Percentiles rank a stretch among this genome's conserved stretches.
Evolutionary conservation across 2,329 filamentous ascomycete species (phyloP).

Genomic region (Epicoccum sorghinum): DNA sequence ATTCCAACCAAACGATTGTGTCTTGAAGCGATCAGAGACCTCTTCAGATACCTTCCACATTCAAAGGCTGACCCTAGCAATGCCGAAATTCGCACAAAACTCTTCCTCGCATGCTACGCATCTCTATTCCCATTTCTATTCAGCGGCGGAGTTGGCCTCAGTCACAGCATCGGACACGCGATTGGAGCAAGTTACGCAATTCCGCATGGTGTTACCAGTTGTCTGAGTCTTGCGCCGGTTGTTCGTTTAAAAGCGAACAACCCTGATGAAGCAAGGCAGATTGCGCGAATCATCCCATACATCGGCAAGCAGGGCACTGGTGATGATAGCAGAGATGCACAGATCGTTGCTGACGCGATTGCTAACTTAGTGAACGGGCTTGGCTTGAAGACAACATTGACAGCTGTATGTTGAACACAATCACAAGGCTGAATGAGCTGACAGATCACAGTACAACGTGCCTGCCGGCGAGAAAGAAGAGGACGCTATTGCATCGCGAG

Average conservation of each 20-base stretch:
- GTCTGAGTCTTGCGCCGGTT: slow-evolving; percentile 60
- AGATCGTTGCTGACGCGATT: slow-evolving; percentile 54
- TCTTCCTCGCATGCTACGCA: slow-evolving; percentile 60
- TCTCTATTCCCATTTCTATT: slow-evolving; percentile 57
- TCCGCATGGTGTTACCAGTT: slow-evolving; percentile 62
- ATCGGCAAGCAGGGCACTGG: slow-evolving; percentile 52
- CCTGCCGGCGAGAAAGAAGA: slow-evolving; percentile 45
- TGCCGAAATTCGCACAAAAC: slow-evolving; percentile 57
- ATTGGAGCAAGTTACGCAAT: slow-evolving; percentile 62
- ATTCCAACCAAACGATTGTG: slow-evolving; percentile 55
- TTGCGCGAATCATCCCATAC: slow-evolving; percentile 55
- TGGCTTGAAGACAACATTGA: slow-evolving; percentile 48
- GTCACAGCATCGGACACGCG: slow-evolving; percentile 58
- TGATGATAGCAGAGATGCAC: slow-evolving; percentile 52
- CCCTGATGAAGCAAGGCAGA: slow-evolving; percentile 54
- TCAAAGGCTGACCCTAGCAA: slow-evolving; percentile 55
- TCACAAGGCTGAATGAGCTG: slow-evolving; percentile 7
- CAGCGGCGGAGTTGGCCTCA: slow-evolving; percentile 58
- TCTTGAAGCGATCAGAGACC: slow-evolving; percentile 55
- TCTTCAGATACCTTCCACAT: slow-evolving; percentile 60
- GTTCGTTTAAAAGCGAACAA: slow-evolving; percentile 59
- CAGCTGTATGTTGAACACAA: slow-evolving; percentile 31
- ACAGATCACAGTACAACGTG: slow-evolving; percentile 40
- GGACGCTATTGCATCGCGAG: slow-evolving; percentile 43
- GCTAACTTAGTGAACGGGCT: slow-evolving; percentile 53